These are phyloP conservation scores for Nymphaea thermarum DNA, from an alignment of 164 flowering plant genomes.

Conservation along the genomic window DNA sequence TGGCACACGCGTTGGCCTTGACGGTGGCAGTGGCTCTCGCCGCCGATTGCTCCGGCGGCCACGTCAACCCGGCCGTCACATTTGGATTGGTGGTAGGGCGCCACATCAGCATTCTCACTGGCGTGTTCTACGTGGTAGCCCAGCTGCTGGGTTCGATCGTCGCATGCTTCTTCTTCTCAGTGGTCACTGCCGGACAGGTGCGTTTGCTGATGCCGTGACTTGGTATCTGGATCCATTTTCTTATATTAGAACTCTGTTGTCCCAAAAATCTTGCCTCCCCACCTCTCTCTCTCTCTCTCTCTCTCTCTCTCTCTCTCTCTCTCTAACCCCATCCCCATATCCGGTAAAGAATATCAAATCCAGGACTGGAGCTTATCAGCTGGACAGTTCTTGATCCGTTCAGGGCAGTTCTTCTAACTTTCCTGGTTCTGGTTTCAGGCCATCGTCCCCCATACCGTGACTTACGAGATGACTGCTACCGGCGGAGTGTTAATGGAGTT, in stretches of 20 bases:
- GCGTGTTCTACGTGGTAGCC: constrained; percentile 59
- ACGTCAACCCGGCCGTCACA: constrained; percentile 83
- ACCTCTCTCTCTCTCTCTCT: not conserved
- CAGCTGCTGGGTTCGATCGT: constrained; percentile 58
- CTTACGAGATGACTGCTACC: constrained; percentile 68
- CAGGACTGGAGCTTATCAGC: not conserved
- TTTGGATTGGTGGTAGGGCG: constrained; percentile 73
- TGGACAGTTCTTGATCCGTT: not conserved
- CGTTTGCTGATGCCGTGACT: not conserved
- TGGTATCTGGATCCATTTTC: not conserved
- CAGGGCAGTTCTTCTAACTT: not conserved
- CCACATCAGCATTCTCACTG: constrained; percentile 46
- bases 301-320: not conserved
- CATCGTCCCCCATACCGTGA: constrained; percentile 40
- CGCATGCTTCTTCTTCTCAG: constrained; percentile 54
- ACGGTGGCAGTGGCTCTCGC: constrained; percentile 49
- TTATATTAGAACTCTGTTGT: not conserved
- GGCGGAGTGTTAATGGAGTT: constrained; percentile 72
- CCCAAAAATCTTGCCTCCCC: not conserved
- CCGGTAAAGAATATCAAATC: not conserved
- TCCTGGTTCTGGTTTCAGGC: constrained; percentile 19
- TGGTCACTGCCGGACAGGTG: constrained; percentile 44
- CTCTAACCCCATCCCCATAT: not conserved
- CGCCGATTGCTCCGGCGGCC: constrained; percentile 54
- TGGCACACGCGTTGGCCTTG: constrained; percentile 56